These are phyloP conservation scores for Vaccinium vitisidaea DNA, from an alignment of 148 eudicot species.

Conservation along the genomic window DNA sequence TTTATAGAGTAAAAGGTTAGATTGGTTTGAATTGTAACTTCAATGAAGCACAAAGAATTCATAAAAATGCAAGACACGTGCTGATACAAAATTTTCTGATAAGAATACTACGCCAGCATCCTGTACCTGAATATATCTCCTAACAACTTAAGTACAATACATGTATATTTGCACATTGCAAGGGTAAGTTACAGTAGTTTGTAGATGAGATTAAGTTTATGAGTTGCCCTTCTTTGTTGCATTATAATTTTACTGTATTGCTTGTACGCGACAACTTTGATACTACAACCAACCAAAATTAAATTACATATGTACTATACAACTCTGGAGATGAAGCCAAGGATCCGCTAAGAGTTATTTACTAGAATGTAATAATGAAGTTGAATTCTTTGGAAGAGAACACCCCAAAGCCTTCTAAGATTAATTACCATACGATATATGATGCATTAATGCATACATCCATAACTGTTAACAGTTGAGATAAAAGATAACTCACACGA, in stretches of 20 bases:
- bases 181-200: background rate
- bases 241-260: background rate
- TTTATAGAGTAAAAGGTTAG: background rate
- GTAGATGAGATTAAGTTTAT: background rate
- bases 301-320: background rate
- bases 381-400: background rate
- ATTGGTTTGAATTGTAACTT: background rate
- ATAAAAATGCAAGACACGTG: background rate
- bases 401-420: slow-evolving; percentile 3
- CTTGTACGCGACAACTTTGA: background rate
- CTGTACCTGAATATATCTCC: background rate
- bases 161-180: background rate
- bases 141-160: background rate
- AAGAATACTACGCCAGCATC: background rate
- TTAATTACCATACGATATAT: background rate
- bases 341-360: background rate
- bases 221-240: background rate
- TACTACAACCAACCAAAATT: slow-evolving; percentile 10
- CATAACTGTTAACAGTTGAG: background rate
- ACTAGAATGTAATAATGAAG: background rate
- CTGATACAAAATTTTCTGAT: background rate
- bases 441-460: background rate
- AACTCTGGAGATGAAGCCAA: background rate
- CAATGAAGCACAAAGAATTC: background rate
- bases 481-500: slow-evolving; percentile 65